phyloP scores from a whole-genome alignment of 2,329 filamentous ascomycete genomes.

The Epichloe sp. region DNA sequence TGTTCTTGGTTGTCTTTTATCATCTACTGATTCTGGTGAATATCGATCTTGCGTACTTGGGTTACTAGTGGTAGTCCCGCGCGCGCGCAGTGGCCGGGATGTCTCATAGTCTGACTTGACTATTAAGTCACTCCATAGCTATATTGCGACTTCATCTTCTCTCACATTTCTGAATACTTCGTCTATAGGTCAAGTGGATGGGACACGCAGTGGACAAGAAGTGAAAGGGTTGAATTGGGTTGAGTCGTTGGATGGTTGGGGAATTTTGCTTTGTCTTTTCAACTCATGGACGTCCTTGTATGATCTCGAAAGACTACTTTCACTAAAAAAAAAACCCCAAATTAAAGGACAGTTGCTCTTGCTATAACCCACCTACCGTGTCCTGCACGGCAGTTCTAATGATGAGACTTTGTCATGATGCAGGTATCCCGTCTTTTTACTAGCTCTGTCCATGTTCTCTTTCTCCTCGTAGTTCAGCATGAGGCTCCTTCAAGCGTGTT shows the following conservation, averaged over 20 bases:
- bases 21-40: neutral
- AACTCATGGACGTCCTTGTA: conserved; percentile 6
- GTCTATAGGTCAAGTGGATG: neutral
- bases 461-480: no score
- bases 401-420: no score
- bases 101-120: neutral
- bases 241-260: conserved; percentile 1
- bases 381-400: neutral
- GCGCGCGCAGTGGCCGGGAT: neutral
- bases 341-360: conserved; percentile 3
- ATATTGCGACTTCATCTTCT: neutral
- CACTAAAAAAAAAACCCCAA: neutral
- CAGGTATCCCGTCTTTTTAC: no score
- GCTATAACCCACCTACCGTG: neutral
- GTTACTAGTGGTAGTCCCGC: neutral
- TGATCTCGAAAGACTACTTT: conserved; percentile 5
- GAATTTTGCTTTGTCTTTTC: neutral
- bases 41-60: neutral
- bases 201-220: no score
- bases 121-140: neutral
- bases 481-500: no score
- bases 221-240: neutral
- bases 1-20: conserved; percentile 2
- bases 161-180: neutral
- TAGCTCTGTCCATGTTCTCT: no score